A percentile compares a stretch with the other conserved stretches of the same genome.
These are phyloP conservation scores for Chrysanthemum seticuspe DNA, from an alignment of 129 eudicot genomes.

Conservation along the genomic window DNA sequence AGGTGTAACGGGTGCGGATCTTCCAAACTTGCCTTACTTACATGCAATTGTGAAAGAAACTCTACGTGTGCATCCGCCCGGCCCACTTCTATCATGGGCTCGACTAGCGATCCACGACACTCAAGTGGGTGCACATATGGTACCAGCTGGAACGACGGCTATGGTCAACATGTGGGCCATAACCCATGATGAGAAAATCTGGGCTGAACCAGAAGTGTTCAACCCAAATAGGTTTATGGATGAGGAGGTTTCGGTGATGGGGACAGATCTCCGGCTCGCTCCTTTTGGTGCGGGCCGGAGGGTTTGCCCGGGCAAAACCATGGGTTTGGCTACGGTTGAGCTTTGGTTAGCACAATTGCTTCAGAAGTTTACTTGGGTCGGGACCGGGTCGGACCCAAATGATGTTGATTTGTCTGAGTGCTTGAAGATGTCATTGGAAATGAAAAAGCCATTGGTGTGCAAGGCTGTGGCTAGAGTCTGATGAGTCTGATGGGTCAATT, in stretches of 20 bases:
- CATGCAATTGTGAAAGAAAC: conserved; percentile 88
- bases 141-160: conserved; percentile 93
- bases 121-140: conserved; percentile 66
- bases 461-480: conserved; percentile 72
- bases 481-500: conserved; percentile 13
- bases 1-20: conserved; percentile 48
- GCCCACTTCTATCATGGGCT: conserved; percentile 98
- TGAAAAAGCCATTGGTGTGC: conserved; percentile 82
- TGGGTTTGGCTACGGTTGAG: conserved; percentile 87
- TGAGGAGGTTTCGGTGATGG: conserved; percentile 70
- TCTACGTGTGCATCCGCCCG: conserved; percentile 88
- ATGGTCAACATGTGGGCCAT: conserved; percentile 99
- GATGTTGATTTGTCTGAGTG: conserved; percentile 70
- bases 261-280: conserved; percentile 84
- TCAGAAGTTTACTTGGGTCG: conserved; percentile 68
- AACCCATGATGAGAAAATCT: conserved; percentile 56
- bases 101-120: conserved; percentile 86
- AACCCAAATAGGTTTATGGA: conserved; percentile 75
- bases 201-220: conserved; percentile 60
- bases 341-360: conserved; percentile 89
- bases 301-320: conserved; percentile 91
- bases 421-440: conserved; percentile 86
- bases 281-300: conserved; percentile 98
- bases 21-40: conserved; percentile 68
- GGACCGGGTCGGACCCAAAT: conserved; percentile 15